Evolutionary conservation across 2,329 filamentous ascomycete genomes (phyloP), one percentile per base, ranked within the genome.

Genomic region (Neofusicoccum parvum): DNA sequence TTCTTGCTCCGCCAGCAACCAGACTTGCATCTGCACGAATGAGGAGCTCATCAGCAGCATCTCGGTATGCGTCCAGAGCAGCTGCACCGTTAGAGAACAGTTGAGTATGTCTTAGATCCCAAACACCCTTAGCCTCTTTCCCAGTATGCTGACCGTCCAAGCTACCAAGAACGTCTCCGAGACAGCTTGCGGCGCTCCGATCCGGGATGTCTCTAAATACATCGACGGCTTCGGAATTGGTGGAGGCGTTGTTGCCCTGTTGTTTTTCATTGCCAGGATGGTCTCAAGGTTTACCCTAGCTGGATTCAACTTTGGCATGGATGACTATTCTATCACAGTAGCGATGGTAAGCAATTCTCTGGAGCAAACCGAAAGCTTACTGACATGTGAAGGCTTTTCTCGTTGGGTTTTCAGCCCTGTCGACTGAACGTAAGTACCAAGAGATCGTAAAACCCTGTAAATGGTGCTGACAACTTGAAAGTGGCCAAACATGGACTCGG

Each of bases 401-500:
- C 3, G 11, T 73, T 5, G 69, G 69, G 1, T 65, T 72, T n/a
- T 70, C 71, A 9, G 62, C 60, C 12, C 64, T 32, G 5, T 32
- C 27, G 27, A 32, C 27, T 7, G 27, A 32, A 32, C 27, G 27
- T 32, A 32, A 32, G 27, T 72, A 7, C 68, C 70, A 9, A 50
- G 68, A n/a, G 43, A 66, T 5, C 67, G 66, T 70, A 64, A 63
- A 65, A 69, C 27, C n/a, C 23, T 15, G 10, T 14, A 20, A n/a
- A 37, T 36, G n/a, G 32, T 50, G 36, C 64, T 67, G 39, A 69
- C 43, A 11, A 50, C 12, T 15, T 10, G 11, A 17, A 17, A 69
- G 66, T 72, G 34, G 66, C 69, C 41, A 69, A 74, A 32, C 76
- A 81, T 58, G 84, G 84, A 0, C 71, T 85, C 9, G 82, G 84